These are phyloP conservation scores for Axilococcus clingmanii DNA, from an alignment of 139 green algal genomes.

Conservation along the genomic window DNA sequence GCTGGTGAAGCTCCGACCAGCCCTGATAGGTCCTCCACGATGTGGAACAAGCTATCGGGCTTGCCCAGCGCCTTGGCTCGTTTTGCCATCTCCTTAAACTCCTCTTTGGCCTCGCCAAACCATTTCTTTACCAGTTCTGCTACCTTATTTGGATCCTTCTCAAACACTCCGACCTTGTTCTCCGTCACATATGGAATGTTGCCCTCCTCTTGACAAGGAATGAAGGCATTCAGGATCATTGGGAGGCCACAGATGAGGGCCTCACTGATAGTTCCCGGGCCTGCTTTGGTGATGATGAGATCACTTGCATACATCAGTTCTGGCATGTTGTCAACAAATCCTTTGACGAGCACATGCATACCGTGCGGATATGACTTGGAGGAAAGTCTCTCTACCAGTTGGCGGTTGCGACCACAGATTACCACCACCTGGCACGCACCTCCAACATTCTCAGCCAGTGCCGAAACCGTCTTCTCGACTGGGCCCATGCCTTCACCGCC, in stretches of 20 bases:
- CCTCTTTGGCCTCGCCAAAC: slow-evolving; percentile 29
- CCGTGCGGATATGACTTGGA: slow-evolving; percentile 8
- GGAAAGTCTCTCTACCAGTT: slow-evolving; percentile 55
- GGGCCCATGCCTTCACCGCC: slow-evolving; percentile 95
- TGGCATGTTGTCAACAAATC: slow-evolving; percentile 91
- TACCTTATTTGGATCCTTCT: slow-evolving; percentile 12
- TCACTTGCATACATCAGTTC: slow-evolving; percentile 86
- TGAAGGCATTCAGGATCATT: slow-evolving; percentile 91
- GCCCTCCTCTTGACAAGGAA: slow-evolving; percentile 93
- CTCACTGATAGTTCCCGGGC: slow-evolving; percentile 94
- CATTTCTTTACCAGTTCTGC: slow-evolving; percentile 39
- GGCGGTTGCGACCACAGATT: slow-evolving; percentile 87
- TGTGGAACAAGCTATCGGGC: slow-evolving; percentile 56
- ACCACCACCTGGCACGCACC: slow-evolving; percentile 66
- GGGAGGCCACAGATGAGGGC: slow-evolving; percentile 88
- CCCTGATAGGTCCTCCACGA: slow-evolving; percentile 46
- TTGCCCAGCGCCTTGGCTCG: slow-evolving; percentile 41
- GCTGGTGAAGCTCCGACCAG: slow-evolving; percentile 23
- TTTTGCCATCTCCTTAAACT: slow-evolving; percentile 43
- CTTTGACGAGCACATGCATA: slow-evolving; percentile 42
- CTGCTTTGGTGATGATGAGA: slow-evolving; percentile 66
- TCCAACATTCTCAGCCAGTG: slow-evolving; percentile 51
- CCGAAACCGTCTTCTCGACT: slow-evolving; percentile 74
- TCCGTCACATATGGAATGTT: slow-evolving; percentile 93
- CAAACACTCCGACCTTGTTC: slow-evolving; percentile 28